These are phyloP conservation scores for Sechiopsis laciniata DNA, from an alignment of 306 rosid genomes.

Conservation along the genomic window DNA sequence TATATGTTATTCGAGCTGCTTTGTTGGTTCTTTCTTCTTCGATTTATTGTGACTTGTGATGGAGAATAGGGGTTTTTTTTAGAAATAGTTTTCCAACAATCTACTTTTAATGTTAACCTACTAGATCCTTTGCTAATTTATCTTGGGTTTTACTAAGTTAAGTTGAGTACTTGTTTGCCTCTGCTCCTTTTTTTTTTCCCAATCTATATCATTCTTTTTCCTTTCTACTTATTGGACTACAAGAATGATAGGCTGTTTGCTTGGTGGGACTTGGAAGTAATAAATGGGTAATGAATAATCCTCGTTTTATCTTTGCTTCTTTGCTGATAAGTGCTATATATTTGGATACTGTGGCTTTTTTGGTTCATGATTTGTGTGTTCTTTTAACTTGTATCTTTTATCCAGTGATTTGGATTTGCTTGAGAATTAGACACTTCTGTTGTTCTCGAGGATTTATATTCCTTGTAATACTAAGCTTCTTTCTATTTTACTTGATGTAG, in stretches of 20 bases:
- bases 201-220: neutral
- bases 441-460: too few relatives aligned
- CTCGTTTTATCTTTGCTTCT: neutral
- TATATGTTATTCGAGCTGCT: neutral
- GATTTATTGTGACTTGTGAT: neutral
- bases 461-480: neutral
- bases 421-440: neutral
- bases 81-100: neutral
- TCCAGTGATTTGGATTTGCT: neutral
- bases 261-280: neutral
- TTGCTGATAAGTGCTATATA: too few relatives aligned
- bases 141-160: neutral
- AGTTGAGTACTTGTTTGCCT: too few relatives aligned
- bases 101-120: neutral
- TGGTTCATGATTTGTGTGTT: too few relatives aligned
- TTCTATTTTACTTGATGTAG: constrained; percentile 26
- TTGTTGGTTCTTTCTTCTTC: neutral
- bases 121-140: neutral
- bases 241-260: neutral
- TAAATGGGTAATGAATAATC: neutral
- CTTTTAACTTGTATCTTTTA: neutral
- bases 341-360: too few relatives aligned
- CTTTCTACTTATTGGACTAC: neutral
- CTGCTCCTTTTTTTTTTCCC: neutral
- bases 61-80: too few relatives aligned